Base-by-base conservation (phyloP, 179 eudicot species). In the Actinidia polygama region DNA sequence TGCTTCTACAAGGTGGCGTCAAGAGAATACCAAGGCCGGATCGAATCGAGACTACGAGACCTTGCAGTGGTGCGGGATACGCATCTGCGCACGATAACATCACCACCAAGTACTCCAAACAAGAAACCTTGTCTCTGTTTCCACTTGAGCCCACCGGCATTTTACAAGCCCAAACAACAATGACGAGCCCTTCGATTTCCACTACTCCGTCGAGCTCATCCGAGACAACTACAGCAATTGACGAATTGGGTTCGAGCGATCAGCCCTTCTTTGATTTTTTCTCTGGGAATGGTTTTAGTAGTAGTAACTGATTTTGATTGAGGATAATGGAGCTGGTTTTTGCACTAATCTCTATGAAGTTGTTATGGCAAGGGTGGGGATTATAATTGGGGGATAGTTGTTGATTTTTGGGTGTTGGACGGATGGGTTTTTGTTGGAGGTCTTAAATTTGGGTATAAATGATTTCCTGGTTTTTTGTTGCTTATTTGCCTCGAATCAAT, bases 61-160 rank as follows among this genome's bases (percentile, higher is more conserved):
- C 73, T 62, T 40, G 55, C 46, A 51, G n/a, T 47, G 72, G 67
- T 40, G 26, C 24, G 7, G 79, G 62, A 19, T 19, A 1, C n/a
- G 72, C 16, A 61, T 67, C 77, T 71, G 21, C 83, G 4, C 54
- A 24, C 10, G 23, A 30, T 53, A 77, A 19, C 26, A 59, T 66
- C 26, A 59, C 71, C 30, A 75, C 68, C 64, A 80, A 81, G 75
- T 61, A 68, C n/a, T 46, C 21, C 47, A 59, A 67, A 67, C 84
- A 89, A 77, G 87, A 91, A 88, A 89, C 91, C 23, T 80, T 94
- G 84, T 85, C 90, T 79, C 87, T 94, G 58, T 94, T 94, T 79
- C 98, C 98, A 1, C 67, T 91, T 15, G 92, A 93, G 62, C 98
- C 98, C 7, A 92, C 92, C 30, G 96, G 98, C 4, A 86, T 89